Evolutionary conservation across 768 basidiomycete species (phyloP).

Genomic region (Mycena pura): DNA sequence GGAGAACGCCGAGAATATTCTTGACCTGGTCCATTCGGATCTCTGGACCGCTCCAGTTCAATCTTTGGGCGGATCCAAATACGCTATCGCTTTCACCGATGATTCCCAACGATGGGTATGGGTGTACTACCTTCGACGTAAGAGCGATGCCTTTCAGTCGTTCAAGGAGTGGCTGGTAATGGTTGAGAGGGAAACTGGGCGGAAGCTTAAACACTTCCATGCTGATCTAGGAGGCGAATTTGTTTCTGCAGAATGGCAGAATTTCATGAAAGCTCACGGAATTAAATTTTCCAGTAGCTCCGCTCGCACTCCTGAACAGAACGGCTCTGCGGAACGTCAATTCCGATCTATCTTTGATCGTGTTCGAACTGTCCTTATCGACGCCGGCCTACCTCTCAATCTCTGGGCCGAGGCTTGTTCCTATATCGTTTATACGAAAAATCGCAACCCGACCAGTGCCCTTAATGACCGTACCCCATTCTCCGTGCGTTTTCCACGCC

Average conservation of each 20-base stretch:
- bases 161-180: conserved; percentile 14
- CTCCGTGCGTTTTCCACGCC: conserved; percentile 15
- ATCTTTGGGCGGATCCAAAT: conserved; percentile 19
- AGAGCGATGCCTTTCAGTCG: conserved; percentile 27
- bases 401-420: conserved; percentile 35
- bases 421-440: conserved; percentile 28
- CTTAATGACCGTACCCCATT: conserved; percentile 14
- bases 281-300: neutral
- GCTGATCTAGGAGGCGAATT: conserved; percentile 7
- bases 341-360: conserved; percentile 34
- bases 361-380: conserved; percentile 32
- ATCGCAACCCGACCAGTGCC: conserved; percentile 24
- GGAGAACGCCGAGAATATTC: conserved; percentile 10
- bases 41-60: conserved; percentile 35
- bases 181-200: neutral
- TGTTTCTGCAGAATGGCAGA: neutral
- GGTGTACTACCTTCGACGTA: conserved; percentile 27
- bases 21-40: conserved; percentile 39
- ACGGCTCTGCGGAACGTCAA: conserved; percentile 34
- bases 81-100: conserved; percentile 34
- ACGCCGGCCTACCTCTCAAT: conserved; percentile 20
- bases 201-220: neutral
- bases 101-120: conserved; percentile 24
- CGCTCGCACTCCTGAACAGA: conserved; percentile 30
- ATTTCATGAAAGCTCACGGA: neutral